Conservation (phyloP, 106 monocot genomes). For the Gastrodia elata region DNA sequence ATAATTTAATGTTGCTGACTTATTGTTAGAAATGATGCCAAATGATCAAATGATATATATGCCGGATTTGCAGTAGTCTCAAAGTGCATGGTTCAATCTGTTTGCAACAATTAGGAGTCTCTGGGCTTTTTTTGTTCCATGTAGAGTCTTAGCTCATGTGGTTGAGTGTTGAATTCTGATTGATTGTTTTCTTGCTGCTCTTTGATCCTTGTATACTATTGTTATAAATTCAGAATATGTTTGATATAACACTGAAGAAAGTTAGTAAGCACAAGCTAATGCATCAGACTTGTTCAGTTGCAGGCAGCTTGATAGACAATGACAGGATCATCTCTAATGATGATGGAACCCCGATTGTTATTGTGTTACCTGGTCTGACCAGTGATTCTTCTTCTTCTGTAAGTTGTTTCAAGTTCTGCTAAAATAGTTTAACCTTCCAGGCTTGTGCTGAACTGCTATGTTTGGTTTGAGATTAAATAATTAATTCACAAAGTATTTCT, state of each 20-base stretch:
- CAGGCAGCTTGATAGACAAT: conserved; percentile 17
- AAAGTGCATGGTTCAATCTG: too few species aligned
- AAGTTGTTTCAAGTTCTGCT: conserved; percentile 5
- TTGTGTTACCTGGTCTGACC: conserved; percentile 44
- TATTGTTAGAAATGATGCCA: too few species aligned
- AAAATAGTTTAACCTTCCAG: not conserved
- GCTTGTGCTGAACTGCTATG: not conserved
- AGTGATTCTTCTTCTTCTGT: conserved; percentile 48
- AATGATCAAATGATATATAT: too few species aligned
- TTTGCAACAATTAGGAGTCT: too few species aligned
- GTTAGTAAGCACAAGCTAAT: not conserved
- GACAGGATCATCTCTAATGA: conserved; percentile 24
- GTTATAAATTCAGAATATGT: not conserved
- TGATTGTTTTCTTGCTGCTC: not conserved
- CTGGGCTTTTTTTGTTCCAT: too few species aligned
- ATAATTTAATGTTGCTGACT: too few species aligned
- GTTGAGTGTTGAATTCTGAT: not conserved
- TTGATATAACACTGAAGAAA: not conserved
- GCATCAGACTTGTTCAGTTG: conserved; percentile 16
- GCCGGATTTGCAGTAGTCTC: too few species aligned
- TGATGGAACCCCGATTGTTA: conserved; percentile 35
- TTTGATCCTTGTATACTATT: not conserved
- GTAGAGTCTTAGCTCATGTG: too few species aligned
- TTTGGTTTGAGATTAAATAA: too few species aligned
- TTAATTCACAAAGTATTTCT: too few species aligned